phyloP scores from a whole-genome alignment of 2,329 filamentous ascomycete species.

The Rasamsonia emersonii region DNA sequence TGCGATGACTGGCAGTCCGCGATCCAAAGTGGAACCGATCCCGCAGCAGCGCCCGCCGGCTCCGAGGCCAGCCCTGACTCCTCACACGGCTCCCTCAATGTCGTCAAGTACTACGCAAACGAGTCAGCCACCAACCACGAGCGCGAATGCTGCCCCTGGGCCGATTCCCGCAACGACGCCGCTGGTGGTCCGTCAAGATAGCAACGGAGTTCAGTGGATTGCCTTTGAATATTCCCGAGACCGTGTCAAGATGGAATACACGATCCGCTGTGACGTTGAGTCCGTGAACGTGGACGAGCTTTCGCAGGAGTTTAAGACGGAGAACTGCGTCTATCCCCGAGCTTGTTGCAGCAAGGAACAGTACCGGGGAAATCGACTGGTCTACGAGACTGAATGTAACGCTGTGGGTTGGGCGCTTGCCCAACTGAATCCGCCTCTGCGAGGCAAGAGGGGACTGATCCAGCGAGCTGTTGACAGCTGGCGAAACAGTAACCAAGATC shows the following conservation, averaged over 20 bases:
- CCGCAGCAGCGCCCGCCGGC: constrained; percentile 23
- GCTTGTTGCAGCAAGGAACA: constrained; percentile 93
- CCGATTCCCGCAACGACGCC: constrained; percentile 96
- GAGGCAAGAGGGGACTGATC: constrained; percentile 90
- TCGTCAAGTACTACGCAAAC: constrained; percentile 22
- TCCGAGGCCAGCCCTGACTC: constrained; percentile 25
- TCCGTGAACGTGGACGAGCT: constrained; percentile 87
- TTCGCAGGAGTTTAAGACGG: constrained; percentile 82
- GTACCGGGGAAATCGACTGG: constrained; percentile 88
- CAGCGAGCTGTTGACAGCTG: constrained; percentile 97
- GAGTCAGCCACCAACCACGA: constrained; percentile 50
- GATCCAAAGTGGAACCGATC: constrained; percentile 38
- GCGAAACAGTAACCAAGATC: constrained; percentile 98
- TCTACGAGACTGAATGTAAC: constrained; percentile 98
- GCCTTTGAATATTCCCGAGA: constrained; percentile 97
- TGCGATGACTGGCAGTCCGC: constrained; percentile 57
- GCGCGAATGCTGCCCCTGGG: constrained; percentile 85
- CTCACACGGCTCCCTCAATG: constrained; percentile 44
- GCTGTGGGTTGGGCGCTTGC: constrained; percentile 98
- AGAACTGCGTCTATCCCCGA: constrained; percentile 95
- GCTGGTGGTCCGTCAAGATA: constrained; percentile 85
- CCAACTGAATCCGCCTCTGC: constrained; percentile 79
- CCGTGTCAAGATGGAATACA: constrained; percentile 98
- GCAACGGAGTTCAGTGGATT: constrained; percentile 97
- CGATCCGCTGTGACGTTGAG: constrained; percentile 94